Evolutionary conservation across 257 asterid genomes (phyloP), one percentile per base, ranked within the genome.

Genomic region (Scutellaria galericulata): DNA sequence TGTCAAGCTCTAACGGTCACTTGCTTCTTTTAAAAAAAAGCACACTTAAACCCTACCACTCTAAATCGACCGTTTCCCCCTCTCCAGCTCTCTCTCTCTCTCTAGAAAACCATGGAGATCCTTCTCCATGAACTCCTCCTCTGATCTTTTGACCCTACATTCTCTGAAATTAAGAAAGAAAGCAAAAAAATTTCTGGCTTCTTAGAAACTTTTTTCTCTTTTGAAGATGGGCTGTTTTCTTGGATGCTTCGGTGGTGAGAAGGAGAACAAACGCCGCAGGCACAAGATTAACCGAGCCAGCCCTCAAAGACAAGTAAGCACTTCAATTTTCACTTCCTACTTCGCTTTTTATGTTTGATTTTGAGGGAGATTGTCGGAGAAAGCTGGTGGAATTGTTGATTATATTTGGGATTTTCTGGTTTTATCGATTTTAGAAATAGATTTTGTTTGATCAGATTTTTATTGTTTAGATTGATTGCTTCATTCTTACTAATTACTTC

Each of bases 181-280:
- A 56, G 35, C 24, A 45, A 12, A 37, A 27, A 14, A 12, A 53
- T 52, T 18, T 60, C 40, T 8, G 42, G 14, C 40, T 47, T 61
- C 77, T 66, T 64, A 68, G 73, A 42, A 35, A 31, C 50, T 46
- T 46, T 45, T 5, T 57, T 57, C 44, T 57, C 12, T 72, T 31
- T 63, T 41, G 7, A 24, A 40, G 77, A 93, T 95, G 99, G 96
- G 96, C 40, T 92, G 98, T 75, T 88, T 95, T 75, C 88, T 85
- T 55, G 96, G 95, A 4, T 95, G 99, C 74, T 95, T 95, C 66
- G 96, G 99, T 35, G 86, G 87, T 39, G 83, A 69, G 22, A 82
- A 89, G 84, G 88, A 85, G 53, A 80, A 77, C 54, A 87, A 73
- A 63, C 88, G 87, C 79, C 85, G 84, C 20, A 91, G 72, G 59